Base-by-base conservation (phyloP, 208 protist species). In the Naegleria gruberi region DNA sequence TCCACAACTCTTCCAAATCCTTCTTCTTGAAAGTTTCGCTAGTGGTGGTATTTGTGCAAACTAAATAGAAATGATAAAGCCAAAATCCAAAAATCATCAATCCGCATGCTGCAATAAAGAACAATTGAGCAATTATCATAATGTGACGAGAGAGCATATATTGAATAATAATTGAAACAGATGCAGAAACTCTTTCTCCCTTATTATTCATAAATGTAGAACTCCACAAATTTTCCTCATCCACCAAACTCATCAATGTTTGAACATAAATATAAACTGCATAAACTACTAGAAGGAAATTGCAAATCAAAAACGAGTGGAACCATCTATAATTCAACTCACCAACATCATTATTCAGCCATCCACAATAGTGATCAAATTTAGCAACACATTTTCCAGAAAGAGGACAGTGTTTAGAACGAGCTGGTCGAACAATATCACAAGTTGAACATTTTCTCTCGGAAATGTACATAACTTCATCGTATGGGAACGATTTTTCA, bases 321-420 rank as follows among this genome's bases (percentile, higher is more conserved):
- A 96, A 96, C 34, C 45, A 82, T 81, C 73, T 90, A 91, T 97
- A 96, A 55, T 97, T 98, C 44, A 94, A 93, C 89, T 97, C 97
- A 46, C 97, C 98, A 47, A 99, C 97, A 93, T 98, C 97, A 90
- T 97, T 98, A 94, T 99, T 98, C 41, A 99, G 96, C 97, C 98
- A 99, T 41, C 94, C 95, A 92, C 98, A 99, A 93, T 98, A 97
- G 91, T 99, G 98, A 91, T 99, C 98, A 91, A 95, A 98, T 88
- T 96, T 96, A 45, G 97, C 94, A 34, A 99, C 97, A 93, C 98
- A 99, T 47, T 89, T 87, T 47, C 96, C 91, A 91, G 96, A 98
- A 55, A 98, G 47, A 6, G 93, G 82, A 91, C 97, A 99, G 93
- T 99, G 98, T 92, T 98, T 98, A 46, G 97, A 97, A 46, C 98